phyloP scores from a whole-genome alignment of 768 basidiomycete species.

The Astraeus odoratus region DNA sequence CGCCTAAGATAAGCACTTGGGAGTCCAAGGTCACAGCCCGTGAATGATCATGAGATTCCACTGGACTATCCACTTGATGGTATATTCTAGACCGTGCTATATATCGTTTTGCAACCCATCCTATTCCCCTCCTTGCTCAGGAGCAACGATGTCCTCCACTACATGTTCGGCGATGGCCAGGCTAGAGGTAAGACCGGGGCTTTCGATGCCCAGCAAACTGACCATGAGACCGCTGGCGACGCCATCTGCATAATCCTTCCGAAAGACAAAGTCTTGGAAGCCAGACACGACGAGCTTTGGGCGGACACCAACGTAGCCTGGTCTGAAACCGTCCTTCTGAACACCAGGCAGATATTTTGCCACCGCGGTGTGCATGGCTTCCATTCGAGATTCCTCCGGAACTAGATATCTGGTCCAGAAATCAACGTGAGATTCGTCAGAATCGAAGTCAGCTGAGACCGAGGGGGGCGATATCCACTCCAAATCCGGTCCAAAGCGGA shows the following conservation, averaged over 20 bases:
- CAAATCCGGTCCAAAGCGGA: slow-evolving; percentile 90
- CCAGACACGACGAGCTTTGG: slow-evolving; percentile 83
- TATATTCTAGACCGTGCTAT: neutral
- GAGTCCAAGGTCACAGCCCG: slow-evolving; percentile 62
- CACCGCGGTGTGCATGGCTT: slow-evolving; percentile 68
- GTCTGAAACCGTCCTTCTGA: slow-evolving; percentile 49
- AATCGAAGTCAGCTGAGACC: slow-evolving; percentile 18
- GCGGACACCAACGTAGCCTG: slow-evolving; percentile 82
- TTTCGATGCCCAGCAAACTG: slow-evolving; percentile 85
- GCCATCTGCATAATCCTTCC: slow-evolving; percentile 51
- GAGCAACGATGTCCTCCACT: slow-evolving; percentile 48
- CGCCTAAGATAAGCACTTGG: slow-evolving; percentile 81
- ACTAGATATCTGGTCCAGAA: slow-evolving; percentile 70
- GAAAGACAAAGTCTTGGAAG: slow-evolving; percentile 81
- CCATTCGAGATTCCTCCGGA: slow-evolving; percentile 53
- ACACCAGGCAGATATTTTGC: slow-evolving; percentile 66
- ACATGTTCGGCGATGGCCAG: slow-evolving; percentile 85
- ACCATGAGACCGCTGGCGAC: slow-evolving; percentile 47
- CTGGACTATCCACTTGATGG: neutral
- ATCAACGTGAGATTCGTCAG: slow-evolving; percentile 45
- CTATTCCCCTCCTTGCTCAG: neutral
- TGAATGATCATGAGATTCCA: slow-evolving; percentile 10
- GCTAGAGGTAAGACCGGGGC: slow-evolving; percentile 83
- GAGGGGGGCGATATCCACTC: slow-evolving; percentile 70
- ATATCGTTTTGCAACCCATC: neutral